These are phyloP conservation scores for Fusarium gaditjirri DNA, from an alignment of 2,329 filamentous ascomycete species.

Conservation along the genomic window DNA sequence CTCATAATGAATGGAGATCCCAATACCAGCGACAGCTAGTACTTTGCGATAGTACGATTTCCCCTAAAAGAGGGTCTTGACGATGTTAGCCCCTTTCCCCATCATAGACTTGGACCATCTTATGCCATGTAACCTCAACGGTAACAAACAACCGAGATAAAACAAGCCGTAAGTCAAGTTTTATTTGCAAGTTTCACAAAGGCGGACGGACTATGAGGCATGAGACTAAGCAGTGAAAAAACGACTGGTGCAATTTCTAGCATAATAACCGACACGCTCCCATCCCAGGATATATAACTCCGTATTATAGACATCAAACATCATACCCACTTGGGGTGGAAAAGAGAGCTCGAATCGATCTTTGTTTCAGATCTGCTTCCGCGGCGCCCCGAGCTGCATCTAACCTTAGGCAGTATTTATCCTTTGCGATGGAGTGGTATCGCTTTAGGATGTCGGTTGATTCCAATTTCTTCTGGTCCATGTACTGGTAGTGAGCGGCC, in stretches of 20 bases:
- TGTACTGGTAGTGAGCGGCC: slow-evolving; percentile 33
- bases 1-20: neutral
- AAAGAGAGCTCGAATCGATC: neutral
- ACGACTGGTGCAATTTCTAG: neutral
- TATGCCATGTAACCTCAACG: neutral
- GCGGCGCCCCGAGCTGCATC: neutral
- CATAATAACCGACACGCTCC: neutral
- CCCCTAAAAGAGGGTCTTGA: neutral
- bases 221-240: neutral
- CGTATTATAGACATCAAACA: neutral
- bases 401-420: slow-evolving; percentile 17
- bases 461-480: slow-evolving; percentile 5
- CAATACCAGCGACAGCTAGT: neutral
- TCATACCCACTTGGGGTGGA: neutral
- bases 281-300: neutral
- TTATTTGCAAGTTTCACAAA: neutral
- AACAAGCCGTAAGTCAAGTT: neutral
- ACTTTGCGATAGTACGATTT: neutral
- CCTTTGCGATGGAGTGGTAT: slow-evolving; percentile 25
- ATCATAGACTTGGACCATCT: neutral
- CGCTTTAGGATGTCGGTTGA: slow-evolving; percentile 23
- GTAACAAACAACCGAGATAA: neutral
- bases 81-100: neutral
- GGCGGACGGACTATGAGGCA: neutral
- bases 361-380: neutral